Conservation (phyloP, 371 early-diverging fungal species). For the Apophysomyces elegans region DNA sequence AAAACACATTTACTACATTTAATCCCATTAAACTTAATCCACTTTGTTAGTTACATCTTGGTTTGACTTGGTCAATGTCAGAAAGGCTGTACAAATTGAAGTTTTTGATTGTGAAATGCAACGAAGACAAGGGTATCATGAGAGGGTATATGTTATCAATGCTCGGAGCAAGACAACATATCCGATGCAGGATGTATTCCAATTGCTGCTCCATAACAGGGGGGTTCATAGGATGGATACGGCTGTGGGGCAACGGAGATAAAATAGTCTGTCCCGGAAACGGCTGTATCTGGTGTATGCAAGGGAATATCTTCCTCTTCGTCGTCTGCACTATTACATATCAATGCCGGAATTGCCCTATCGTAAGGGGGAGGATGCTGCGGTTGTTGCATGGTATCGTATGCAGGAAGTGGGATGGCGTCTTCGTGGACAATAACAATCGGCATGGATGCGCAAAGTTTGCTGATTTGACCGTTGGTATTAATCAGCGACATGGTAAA, state of each 20-base stretch:
- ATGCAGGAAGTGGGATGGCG: conserved; percentile 13
- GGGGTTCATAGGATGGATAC: neutral
- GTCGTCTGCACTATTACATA: neutral
- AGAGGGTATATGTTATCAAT: too few species aligned
- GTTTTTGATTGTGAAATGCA: too few species aligned
- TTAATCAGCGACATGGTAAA: conserved; percentile 42
- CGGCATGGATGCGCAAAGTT: conserved; percentile 40
- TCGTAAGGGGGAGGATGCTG: neutral
- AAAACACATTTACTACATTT: too few species aligned
- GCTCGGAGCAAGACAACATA: neutral
- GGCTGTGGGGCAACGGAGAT: neutral
- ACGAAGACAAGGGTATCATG: too few species aligned
- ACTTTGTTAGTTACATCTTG: too few species aligned
- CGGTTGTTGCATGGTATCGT: conserved; percentile 12
- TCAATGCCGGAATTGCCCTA: neutral
- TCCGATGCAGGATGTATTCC: neutral
- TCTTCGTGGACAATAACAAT: conserved; percentile 22
- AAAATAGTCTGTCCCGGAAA: conserved; percentile 1
- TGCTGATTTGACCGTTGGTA: conserved; percentile 27
- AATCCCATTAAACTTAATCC: too few species aligned
- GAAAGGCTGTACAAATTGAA: too few species aligned
- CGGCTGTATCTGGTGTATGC: neutral
- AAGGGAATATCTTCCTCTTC: neutral
- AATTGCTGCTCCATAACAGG: neutral
- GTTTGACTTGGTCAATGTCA: too few species aligned